These are phyloP conservation scores for Epipyxis sp. DNA, from an alignment of 108 stramenopile genomes.

Conservation along the genomic window DNA sequence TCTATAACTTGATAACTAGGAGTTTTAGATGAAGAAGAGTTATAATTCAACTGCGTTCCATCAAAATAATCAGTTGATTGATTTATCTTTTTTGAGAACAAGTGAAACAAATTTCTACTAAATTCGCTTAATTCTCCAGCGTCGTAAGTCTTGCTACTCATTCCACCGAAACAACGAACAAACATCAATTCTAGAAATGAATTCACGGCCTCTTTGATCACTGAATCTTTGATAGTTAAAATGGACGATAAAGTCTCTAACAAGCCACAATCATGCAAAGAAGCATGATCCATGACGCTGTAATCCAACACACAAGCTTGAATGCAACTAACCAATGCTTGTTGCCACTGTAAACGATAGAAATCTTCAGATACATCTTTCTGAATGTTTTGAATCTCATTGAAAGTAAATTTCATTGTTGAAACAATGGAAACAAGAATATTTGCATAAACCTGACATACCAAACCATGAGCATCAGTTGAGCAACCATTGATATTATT, in stretches of 20 bases:
- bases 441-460: constrained; percentile 32
- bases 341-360: too few species aligned
- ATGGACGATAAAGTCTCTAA: constrained; percentile 31
- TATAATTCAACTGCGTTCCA: too few species aligned
- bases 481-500: constrained; percentile 49
- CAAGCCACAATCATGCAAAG: constrained; percentile 42
- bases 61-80: too few species aligned
- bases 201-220: background rate
- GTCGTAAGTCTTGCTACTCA: background rate
- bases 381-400: too few species aligned
- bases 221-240: background rate
- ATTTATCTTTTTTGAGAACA: background rate
- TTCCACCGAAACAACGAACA: background rate
- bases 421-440: constrained; percentile 22
- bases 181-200: background rate
- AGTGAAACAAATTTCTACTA: background rate
- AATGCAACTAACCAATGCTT: background rate
- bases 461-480: constrained; percentile 14
- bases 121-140: background rate
- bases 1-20: background rate
- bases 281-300: constrained; percentile 43
- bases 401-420: background rate
- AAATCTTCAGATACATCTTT: background rate
- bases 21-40: background rate
- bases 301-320: constrained; percentile 44